Evolutionary conservation across 2,329 filamentous ascomycete genomes (phyloP), one percentile per base, ranked within the genome.

Genomic region (Eurotiales sp.): DNA sequence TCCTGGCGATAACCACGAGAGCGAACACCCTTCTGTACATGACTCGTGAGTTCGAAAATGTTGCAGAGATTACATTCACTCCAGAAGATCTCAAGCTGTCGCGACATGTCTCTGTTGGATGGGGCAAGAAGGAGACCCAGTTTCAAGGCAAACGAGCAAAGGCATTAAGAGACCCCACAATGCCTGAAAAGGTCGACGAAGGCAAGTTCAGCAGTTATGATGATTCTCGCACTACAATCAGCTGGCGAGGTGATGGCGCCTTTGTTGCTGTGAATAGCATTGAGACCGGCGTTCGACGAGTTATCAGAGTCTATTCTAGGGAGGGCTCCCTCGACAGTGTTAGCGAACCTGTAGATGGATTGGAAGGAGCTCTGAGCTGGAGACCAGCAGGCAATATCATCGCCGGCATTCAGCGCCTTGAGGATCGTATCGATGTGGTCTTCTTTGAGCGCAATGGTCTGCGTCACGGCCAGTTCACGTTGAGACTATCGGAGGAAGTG

Each of bases 381-480:
- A 81, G 91, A 56, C 93, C 93, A 2, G 83, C 84, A 12, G 93
- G 93, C 0, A 96, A 96, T 64, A 75, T 97, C 21, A 86, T 99
- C 61, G 90, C 91, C n/a, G 82, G 87, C 32, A 82, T 95, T 40
- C 90, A 95, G 66, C 79, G 88, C 14, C 70, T 83, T n/a, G 67
- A 78, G 1, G 81, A 86, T 43, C 77, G 78, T n/a, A 74, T 88
- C 17, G 86, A 95, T 59, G 84, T 97, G 40, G 84, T 95, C 3
- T 99, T 99, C 70, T 99, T 99, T 60, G 93, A 99, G 72, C 81
- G 91, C 47, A 99, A 99, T 62, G 93, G 93, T n/a, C 78, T 99
- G 53, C 83, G 92, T n/a, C 93, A 99, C 69, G 93, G 93, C 4
- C 83, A 96, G 58, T 99, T 97, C 63, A 83, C 83, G n/a, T 76